These are phyloP conservation scores for Crotalaria pallida DNA, from an alignment of 306 rosid species.

Conservation along the genomic window DNA sequence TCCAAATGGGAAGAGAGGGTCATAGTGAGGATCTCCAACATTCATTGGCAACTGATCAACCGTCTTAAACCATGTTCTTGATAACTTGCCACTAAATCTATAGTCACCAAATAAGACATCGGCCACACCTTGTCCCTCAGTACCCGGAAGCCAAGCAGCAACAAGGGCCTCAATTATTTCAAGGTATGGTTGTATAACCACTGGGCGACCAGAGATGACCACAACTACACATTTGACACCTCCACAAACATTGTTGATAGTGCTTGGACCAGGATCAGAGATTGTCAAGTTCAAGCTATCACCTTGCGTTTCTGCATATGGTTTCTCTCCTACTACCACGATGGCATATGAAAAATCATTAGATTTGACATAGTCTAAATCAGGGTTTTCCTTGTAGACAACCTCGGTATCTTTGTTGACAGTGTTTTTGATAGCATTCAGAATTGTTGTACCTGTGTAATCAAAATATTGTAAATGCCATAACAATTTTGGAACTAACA, in stretches of 20 bases:
- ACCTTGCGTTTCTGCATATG: conserved; percentile 29
- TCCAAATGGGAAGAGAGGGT: conserved; percentile 39
- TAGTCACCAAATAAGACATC: conserved; percentile 39
- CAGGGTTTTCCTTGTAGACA: conserved; percentile 26
- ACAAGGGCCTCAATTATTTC: conserved; percentile 13
- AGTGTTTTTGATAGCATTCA: conserved; percentile 19
- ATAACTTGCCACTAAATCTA: conserved; percentile 34
- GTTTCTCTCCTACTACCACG: conserved; percentile 35
- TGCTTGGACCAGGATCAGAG: neutral
- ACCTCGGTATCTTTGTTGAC: conserved; percentile 17
- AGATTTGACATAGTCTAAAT: neutral
- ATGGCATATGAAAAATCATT: conserved; percentile 23
- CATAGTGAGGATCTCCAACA: conserved; percentile 33
- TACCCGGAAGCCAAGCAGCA: conserved; percentile 45
- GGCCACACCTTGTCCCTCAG: conserved; percentile 33
- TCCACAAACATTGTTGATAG: conserved; percentile 27
- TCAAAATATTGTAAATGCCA: neutral
- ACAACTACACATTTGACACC: conserved; percentile 25
- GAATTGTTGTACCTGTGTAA: conserved; percentile 31
- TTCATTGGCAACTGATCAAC: conserved; percentile 38
- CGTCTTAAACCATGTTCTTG: conserved; percentile 34
- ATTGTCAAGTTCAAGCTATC: conserved; percentile 31
- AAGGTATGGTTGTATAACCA: conserved; percentile 29
- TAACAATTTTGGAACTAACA: neutral
- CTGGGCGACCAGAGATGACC: conserved; percentile 31